Evolutionary conservation across 1,284 basidiomycete genomes (phyloP), one percentile per base, ranked within the genome.

Genomic region (Leccinum fallax): DNA sequence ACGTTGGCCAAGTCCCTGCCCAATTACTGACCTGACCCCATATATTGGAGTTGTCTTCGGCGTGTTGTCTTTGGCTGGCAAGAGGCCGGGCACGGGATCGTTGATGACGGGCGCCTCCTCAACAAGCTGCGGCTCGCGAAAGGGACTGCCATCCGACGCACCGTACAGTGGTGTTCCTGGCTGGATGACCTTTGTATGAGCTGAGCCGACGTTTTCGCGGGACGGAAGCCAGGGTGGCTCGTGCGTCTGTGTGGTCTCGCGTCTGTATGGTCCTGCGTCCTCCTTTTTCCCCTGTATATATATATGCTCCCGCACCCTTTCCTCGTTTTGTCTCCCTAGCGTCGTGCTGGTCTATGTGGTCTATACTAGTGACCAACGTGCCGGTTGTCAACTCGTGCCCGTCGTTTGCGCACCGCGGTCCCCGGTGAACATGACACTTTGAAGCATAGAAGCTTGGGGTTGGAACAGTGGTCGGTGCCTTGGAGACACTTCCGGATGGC

Each of bases 81-180:
- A 61, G 60, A 76, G 69, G 15, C 69, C 66, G 2, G 79, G 75
- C 4, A 76, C 65, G 3, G 71, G 26, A 53, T 76, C 65, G 15
- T 62, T 72, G 28, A 13, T 46, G 43, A 72, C 67, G 30, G 75
- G 73, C 10, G 73, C 74, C 13, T 80, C 78, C 26, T 72, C 68
- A 3, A 83, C 76, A 11, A 82, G 77, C 67, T 80, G 81, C 1
- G 82, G 82, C 64, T 83, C 80, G 51, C 80, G 77, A 65, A 77
- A 83, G 2, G 78, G 60, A 28, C 62, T 66, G 11, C 40, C 55
- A 34, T 73, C 74, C 43, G 61, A 26, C 32, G 75, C 10, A 63
- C 70, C 57, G 62, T 70, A 77, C 5, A 46, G 73, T 6, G 74
- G 71, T 4, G 73, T 66, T 30, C 11, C 60, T n/a, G 73, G 59